Conservation (phyloP, 2,329 filamentous ascomycete genomes). For the Cephalotrichum gorgonifer region DNA sequence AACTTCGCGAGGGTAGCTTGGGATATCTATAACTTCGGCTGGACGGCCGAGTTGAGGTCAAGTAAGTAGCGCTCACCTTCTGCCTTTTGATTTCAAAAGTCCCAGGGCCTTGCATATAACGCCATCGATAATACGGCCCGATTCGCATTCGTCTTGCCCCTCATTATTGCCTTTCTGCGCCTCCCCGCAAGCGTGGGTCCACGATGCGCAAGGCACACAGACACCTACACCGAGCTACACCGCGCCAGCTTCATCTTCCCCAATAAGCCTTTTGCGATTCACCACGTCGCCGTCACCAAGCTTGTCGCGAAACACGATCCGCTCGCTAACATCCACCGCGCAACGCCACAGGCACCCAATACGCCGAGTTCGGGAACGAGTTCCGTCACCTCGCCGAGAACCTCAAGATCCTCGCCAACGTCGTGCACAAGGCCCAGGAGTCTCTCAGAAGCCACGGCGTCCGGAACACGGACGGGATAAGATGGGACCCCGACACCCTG, state of each 20-base stretch:
- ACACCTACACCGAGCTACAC: background rate
- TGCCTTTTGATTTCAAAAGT: background rate
- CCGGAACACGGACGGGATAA: conserved; percentile 1
- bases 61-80: conserved; percentile 13
- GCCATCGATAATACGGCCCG: conserved; percentile 3
- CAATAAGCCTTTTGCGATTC: too few species aligned
- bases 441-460: conserved; percentile 14
- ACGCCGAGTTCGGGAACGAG: conserved; percentile 20
- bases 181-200: background rate
- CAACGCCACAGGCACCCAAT: conserved; percentile 14
- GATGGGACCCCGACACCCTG: conserved; percentile 12
- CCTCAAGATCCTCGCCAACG: conserved; percentile 18
- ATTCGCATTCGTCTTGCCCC: background rate
- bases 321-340: background rate
- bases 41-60: conserved; percentile 20
- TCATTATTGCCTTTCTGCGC: background rate
- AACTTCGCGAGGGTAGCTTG: conserved; percentile 20
- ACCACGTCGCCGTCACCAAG: too few species aligned
- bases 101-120: background rate
- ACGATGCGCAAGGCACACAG: background rate
- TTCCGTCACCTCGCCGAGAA: conserved; percentile 18
- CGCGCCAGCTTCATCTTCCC: background rate
- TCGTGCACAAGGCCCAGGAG: conserved; percentile 16
- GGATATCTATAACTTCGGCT: conserved; percentile 20
- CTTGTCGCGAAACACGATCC: background rate